These are phyloP conservation scores for Aspergillus wentii DNA, from an alignment of 495 filamentous ascomycete species.

Conservation along the genomic window DNA sequence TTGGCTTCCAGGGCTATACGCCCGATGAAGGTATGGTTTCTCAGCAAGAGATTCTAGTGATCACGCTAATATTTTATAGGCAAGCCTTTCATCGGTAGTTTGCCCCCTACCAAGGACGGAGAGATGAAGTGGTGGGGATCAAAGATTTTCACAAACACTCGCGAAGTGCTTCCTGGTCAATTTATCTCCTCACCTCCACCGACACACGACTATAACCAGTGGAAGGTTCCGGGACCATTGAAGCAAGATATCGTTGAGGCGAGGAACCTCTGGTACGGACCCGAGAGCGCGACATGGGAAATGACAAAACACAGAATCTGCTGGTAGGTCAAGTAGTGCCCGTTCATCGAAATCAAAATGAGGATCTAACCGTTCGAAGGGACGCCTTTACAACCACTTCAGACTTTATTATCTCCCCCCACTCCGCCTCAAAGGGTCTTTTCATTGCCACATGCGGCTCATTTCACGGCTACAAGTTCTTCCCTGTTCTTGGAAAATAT, in stretches of 20 bases:
- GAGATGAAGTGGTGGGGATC: slow-evolving; percentile 51
- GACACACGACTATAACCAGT: slow-evolving; percentile 36
- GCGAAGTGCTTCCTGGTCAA: slow-evolving; percentile 33
- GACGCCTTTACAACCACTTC: slow-evolving; percentile 41
- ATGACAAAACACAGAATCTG: slow-evolving; percentile 41
- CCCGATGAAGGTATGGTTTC: slow-evolving; percentile 24
- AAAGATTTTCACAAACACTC: slow-evolving; percentile 47
- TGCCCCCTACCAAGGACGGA: slow-evolving; percentile 30
- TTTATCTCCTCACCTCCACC: slow-evolving; percentile 46
- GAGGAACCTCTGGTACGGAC: slow-evolving; percentile 32
- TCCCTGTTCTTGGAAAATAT: slow-evolving; percentile 55
- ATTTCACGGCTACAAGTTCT: slow-evolving; percentile 56
- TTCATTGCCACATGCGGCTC: slow-evolving; percentile 47
- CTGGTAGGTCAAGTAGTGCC: slow-evolving; percentile 36
- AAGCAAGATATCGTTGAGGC: slow-evolving; percentile 32
- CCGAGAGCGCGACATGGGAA: slow-evolving; percentile 28
- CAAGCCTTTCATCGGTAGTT: slow-evolving; percentile 26
- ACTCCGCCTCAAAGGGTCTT: slow-evolving; percentile 44
- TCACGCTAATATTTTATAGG: slow-evolving; percentile 16
- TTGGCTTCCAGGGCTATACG: slow-evolving; percentile 32
- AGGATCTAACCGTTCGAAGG: slow-evolving; percentile 16
- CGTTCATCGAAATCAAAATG: neutral
- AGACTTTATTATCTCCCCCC: slow-evolving; percentile 53
- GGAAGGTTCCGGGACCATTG: slow-evolving; percentile 38
- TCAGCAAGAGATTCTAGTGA: too few relatives aligned